Base-by-base conservation (phyloP, 73 alveolate species). In the Durusdinium trenchii region DNA sequence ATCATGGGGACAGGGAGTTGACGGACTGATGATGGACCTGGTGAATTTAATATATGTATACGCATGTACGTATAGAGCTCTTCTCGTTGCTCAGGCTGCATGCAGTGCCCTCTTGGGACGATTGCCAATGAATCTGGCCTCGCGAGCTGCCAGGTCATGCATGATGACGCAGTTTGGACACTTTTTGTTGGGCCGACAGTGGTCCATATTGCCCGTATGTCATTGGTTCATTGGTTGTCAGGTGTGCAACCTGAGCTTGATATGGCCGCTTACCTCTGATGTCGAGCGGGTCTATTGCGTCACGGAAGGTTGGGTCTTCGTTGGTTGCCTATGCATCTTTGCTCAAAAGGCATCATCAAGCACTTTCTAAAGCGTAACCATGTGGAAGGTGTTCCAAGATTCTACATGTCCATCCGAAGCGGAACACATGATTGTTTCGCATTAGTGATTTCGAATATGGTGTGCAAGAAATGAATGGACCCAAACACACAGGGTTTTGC, bases 321-420 rank as follows among this genome's bases (percentile, higher is more conserved):
- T 71, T 26, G 98, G 98, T 30, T 48, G 84, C 62, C 47, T 91
- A 12, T 91, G 98, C 57, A 91, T n/a, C 98, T 76, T 47, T n/a
- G n/a, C n/a, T n/a, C n/a, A n/a, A n/a, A n/a, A n/a, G n/a, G n/a
- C n/a, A n/a, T n/a, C n/a, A n/a, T n/a, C n/a, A n/a, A n/a, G n/a
- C n/a, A n/a, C n/a, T n/a, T n/a, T n/a, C n/a, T n/a, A n/a, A n/a
- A n/a, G n/a, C n/a, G n/a, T n/a, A n/a, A n/a, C n/a, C n/a, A n/a
- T n/a, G n/a, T n/a, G n/a, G n/a, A n/a, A n/a, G n/a, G n/a, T n/a
- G n/a, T n/a, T n/a, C n/a, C n/a, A n/a, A n/a, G n/a, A n/a, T n/a
- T n/a, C n/a, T n/a, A n/a, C n/a, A n/a, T n/a, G n/a, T n/a, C n/a
- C n/a, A n/a, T n/a, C n/a, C n/a, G n/a, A n/a, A n/a, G n/a, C n/a